These are phyloP conservation scores for Lagenidium giganteum DNA, from an alignment of 352 stramenopile genomes.

Conservation along the genomic window DNA sequence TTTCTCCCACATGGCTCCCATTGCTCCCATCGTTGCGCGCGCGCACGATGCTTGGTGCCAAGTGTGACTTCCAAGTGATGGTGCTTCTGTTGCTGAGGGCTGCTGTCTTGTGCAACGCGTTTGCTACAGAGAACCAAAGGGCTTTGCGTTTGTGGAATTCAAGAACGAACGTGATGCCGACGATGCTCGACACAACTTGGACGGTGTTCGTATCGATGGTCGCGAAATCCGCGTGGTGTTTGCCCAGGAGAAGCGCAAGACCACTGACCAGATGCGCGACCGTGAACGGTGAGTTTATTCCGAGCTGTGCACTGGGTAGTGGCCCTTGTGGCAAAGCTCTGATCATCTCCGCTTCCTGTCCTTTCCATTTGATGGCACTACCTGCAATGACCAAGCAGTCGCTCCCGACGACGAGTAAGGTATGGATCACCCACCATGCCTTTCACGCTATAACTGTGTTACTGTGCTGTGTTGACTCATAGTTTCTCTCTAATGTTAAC, in stretches of 20 bases:
- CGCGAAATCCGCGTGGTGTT: constrained; percentile 94
- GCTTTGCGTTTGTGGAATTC: constrained; percentile 96
- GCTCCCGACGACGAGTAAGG: no score
- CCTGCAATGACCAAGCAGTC: no score
- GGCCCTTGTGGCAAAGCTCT: constrained; percentile 7
- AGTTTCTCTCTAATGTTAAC: no score
- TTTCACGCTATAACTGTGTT: no score
- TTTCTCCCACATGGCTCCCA: no score
- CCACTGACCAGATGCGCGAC: constrained; percentile 92
- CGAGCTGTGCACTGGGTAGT: no score
- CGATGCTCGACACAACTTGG: constrained; percentile 88
- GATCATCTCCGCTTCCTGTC: no score
- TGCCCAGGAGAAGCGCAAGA: constrained; percentile 95
- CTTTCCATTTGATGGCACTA: no score
- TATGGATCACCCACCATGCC: no score
- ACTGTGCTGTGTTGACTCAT: no score
- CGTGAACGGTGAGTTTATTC: constrained; percentile 67
- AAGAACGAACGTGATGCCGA: constrained; percentile 88
- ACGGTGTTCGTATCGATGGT: constrained; percentile 90
- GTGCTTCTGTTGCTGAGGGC: background rate
- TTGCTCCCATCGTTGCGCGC: no score
- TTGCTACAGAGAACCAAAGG: constrained; percentile 83
- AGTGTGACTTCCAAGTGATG: constrained; percentile 6
- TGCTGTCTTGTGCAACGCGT: background rate
- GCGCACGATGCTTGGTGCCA: no score